These are phyloP conservation scores for Aurantiochytrium sp. DNA, from an alignment of 108 stramenopile genomes.

Conservation along the genomic window DNA sequence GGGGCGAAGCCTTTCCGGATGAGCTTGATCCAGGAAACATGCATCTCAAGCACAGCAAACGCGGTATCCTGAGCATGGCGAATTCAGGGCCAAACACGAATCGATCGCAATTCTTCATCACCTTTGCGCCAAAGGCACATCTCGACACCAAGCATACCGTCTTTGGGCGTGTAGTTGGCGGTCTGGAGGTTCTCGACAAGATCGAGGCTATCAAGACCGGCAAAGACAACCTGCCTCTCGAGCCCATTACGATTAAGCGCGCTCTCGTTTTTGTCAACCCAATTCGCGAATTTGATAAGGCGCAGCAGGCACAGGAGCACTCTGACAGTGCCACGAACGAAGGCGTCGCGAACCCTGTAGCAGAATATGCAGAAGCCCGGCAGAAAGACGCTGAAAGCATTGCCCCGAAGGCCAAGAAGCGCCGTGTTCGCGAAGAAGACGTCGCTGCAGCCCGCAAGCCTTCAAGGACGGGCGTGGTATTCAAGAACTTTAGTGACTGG, in stretches of 20 bases:
- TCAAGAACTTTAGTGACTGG: not conserved
- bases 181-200: constrained; percentile 67
- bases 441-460: not conserved
- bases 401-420: not conserved
- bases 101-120: constrained; percentile 87
- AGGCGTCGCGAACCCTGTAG: not conserved
- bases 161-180: constrained; percentile 84
- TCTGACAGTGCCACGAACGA: not conserved
- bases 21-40: constrained; percentile 72
- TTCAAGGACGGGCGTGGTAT: not conserved
- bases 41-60: constrained; percentile 34
- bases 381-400: not conserved
- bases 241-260: constrained; percentile 23
- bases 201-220: constrained; percentile 66
- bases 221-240: constrained; percentile 66
- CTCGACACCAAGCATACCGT: constrained; percentile 91
- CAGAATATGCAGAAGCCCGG: too few species aligned
- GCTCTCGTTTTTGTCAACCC: constrained; percentile 50
- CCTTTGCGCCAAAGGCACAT: constrained; percentile 70
- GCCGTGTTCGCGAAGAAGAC: not conserved
- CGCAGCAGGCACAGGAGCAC: not conserved
- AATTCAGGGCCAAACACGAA: constrained; percentile 85
- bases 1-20: constrained; percentile 72
- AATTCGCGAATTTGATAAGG: constrained; percentile 18
- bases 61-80: constrained; percentile 83